phyloP scores from a whole-genome alignment of 257 asterid species.

The Haberlea rhodopensis region DNA sequence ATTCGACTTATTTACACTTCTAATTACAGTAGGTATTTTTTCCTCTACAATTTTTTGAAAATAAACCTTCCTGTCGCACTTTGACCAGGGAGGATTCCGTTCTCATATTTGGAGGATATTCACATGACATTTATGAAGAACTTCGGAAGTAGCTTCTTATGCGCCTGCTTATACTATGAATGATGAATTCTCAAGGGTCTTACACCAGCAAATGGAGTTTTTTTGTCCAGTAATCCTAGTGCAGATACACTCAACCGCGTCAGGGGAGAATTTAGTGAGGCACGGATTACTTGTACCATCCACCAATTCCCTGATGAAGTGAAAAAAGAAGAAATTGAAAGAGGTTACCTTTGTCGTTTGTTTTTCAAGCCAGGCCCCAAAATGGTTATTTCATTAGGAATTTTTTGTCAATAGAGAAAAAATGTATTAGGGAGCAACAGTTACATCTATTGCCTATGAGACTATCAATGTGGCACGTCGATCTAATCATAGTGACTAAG shows the following conservation, averaged over 20 bases:
- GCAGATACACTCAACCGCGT: constrained; percentile 91
- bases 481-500: too few species aligned
- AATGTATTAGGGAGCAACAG: too few species aligned
- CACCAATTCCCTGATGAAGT: constrained; percentile 12
- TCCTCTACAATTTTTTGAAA: too few species aligned
- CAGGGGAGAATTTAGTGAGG: constrained; percentile 96
- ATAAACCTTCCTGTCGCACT: background rate
- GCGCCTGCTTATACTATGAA: constrained; percentile 99
- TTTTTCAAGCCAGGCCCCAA: too few species aligned
- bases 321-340: background rate
- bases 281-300: constrained; percentile 32
- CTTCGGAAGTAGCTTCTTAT: constrained; percentile 70
- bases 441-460: too few species aligned
- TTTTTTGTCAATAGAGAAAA: too few species aligned
- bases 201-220: constrained; percentile 99
- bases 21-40: too few species aligned
- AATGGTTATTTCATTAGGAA: too few species aligned
- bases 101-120: constrained; percentile 90
- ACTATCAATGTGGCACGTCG: too few species aligned
- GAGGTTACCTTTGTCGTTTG: too few species aligned
- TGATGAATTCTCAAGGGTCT: constrained; percentile 95
- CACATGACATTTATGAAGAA: constrained; percentile 98
- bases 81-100: constrained; percentile 85
- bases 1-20: too few species aligned
- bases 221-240: constrained; percentile 89